These are phyloP conservation scores for Psilocybe cyanescens DNA, from an alignment of 768 basidiomycete species.

Conservation along the genomic window DNA sequence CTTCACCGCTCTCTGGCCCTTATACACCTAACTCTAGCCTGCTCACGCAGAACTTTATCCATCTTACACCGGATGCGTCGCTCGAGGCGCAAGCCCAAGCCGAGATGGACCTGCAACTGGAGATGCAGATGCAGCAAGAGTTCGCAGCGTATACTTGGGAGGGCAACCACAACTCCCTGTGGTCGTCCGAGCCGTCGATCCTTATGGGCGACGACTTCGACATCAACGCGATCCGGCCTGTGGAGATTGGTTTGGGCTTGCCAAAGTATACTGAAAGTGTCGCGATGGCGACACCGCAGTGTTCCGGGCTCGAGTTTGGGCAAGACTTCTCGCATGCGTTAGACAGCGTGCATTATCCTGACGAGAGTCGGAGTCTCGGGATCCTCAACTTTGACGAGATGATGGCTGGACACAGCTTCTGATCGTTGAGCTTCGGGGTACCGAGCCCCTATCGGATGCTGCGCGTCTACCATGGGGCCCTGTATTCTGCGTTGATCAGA, in stretches of 20 bases:
- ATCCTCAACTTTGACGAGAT: conserved; percentile 46
- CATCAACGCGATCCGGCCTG: conserved; percentile 63
- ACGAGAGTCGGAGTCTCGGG: conserved; percentile 26
- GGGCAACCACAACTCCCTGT: conserved; percentile 27
- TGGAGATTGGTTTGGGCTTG: conserved; percentile 51
- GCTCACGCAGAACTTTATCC: conserved; percentile 14
- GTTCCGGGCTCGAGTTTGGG: conserved; percentile 32
- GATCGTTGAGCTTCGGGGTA: conserved; percentile 9
- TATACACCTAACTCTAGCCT: conserved; percentile 49
- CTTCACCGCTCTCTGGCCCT: conserved; percentile 51
- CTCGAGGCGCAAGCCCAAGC: conserved; percentile 34
- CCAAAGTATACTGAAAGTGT: conserved; percentile 43
- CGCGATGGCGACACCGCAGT: conserved; percentile 22
- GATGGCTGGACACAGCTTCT: conserved; percentile 40
- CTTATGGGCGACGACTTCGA: conserved; percentile 70
- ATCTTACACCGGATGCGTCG: conserved; percentile 16
- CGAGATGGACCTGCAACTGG: conserved; percentile 40
- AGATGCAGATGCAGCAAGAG: conserved; percentile 44
- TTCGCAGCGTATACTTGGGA: conserved; percentile 42
- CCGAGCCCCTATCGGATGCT: conserved; percentile 31
- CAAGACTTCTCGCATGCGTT: conserved; percentile 35
- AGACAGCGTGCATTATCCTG: conserved; percentile 27
- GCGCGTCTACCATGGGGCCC: conserved; percentile 33
- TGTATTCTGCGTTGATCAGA: conserved; percentile 12
- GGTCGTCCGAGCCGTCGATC: conserved; percentile 35